phyloP scores from a whole-genome alignment of 176 grass and related monocot genomes.

The Poa pratensis region DNA sequence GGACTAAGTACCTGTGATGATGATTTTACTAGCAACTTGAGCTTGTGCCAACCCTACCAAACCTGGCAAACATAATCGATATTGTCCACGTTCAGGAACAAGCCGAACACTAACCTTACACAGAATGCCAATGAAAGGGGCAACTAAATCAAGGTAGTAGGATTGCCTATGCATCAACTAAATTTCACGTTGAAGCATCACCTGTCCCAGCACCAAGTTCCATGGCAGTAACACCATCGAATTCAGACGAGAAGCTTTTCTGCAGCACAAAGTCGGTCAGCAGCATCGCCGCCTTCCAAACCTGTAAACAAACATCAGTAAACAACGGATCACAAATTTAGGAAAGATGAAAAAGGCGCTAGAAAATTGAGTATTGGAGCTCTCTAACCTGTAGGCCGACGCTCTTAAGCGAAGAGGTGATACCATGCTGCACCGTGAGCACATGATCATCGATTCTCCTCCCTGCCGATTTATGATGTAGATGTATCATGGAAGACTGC shows the following conservation, averaged over 20 bases:
- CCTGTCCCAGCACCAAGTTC: constrained; percentile 90
- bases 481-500: no score
- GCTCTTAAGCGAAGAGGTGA: constrained; percentile 69
- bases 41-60: constrained; percentile 69
- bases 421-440: constrained; percentile 65
- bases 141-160: not conserved
- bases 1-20: constrained; percentile 73
- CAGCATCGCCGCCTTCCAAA: constrained; percentile 80
- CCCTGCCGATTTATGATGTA: no score
- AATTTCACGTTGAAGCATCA: constrained; percentile 33
- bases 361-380: not conserved
- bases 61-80: constrained; percentile 42
- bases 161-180: constrained; percentile 4
- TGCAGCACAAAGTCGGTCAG: constrained; percentile 74
- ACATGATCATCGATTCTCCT: constrained; percentile 38
- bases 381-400: constrained; percentile 77
- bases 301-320: constrained; percentile 36
- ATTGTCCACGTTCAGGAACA: not conserved
- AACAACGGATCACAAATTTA: not conserved
- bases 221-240: constrained; percentile 64
- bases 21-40: constrained; percentile 57
- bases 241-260: constrained; percentile 64
- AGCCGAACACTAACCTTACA: not conserved
- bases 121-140: not conserved
- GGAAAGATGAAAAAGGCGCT: not conserved